Base-by-base conservation (phyloP, 495 filamentous ascomycete species). In the Xylaria bambusicola region DNA sequence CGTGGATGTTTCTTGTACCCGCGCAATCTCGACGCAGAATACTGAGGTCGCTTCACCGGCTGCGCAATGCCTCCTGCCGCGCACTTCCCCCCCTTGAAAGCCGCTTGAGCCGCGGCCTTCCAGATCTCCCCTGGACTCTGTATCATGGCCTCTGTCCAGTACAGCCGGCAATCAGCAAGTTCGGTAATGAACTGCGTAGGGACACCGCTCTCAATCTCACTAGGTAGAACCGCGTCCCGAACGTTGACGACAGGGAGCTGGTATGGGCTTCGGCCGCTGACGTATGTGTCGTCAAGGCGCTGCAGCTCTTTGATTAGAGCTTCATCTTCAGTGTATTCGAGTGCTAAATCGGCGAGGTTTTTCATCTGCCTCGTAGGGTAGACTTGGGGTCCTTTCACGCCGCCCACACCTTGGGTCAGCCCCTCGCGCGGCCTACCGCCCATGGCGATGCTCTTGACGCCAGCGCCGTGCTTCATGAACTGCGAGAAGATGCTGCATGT, bases 401-500 rank as follows among this genome's bases (percentile, higher is more conserved):
- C 84, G 9, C 80, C 84, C 18, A 85, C 73, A 18, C 75, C 79
- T 71, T 87, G 84, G 71, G 87, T 87, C 9, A 73, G 69, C 13
- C 74, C 74, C 15, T 73, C 64, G 54, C 68, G 68, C 1, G 82
- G 79, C n/a, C 84, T 78, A 27, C 85, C 85, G 26, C 84, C 84
- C 50, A 85, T 72, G 15, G 76, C 73, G 44, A 83, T 78, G 33
- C 78, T 78, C 62, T 80, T 80, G 3, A 87, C 78, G 44, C 76
- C 77, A 20, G 67, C 80, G 68, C 83, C 75, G 52, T 76, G 71
- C 26, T 79, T 79, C 80, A 86, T 81, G 42, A 86, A 74, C 59
- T 86, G 79, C 33, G 73, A 68, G 67, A 88, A 87, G 68, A 85
- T 73, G 1, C 80, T 79, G 70, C 85, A 88, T 9, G 84, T 85